Evolutionary conservation across 257 asterid genomes (phyloP), one percentile per base, ranked within the genome.

Genomic region (Solanum etuberosum): DNA sequence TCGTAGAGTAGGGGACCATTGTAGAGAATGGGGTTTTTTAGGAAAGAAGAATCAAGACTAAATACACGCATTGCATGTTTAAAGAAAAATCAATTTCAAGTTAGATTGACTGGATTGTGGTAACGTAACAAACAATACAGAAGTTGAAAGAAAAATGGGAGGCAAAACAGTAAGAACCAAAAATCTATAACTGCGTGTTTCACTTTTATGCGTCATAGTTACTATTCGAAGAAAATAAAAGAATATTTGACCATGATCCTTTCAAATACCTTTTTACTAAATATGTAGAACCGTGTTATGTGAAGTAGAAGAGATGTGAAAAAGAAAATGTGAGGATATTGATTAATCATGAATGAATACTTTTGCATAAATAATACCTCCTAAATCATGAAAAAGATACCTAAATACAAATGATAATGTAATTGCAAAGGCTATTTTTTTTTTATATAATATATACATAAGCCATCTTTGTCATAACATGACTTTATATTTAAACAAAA

Each of bases 391-490:
- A 20, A 29, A 10, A 21, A 20, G 25, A 48, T 18, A 5, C 29
- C 85, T 81, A 48, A 48, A 85, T 85, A 67, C 42, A 85, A 42
- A 71, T 27, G 42, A 85, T 10, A 84, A 63, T 67, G 81, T 20
- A 67, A 40, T 38, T 85, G 86, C 80, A 74, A 40, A 54, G 29
- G 68, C 57, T 32, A 85, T 31, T 40, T 67, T 31, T 67, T 84
- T 84, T 65, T 0, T 7, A 54, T 40, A 34, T 48, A 35, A 61
- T 88, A 82, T 88, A 83, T 78, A 90, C 88, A 87, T 34, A 87
- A 83, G 86, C 90, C 88, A 63, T 29, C 84, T 54, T 42, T 63
- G 87, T 85, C 76, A 84, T 27, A 83, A 23, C 42, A 63, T 31
- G 81, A 35, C 78, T 76, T 81, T 83, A 85, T 87, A 87, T 65